Evolutionary conservation across 805 yeast species (phyloP).

Genomic region (Cyberlindnera sargentensis): DNA sequence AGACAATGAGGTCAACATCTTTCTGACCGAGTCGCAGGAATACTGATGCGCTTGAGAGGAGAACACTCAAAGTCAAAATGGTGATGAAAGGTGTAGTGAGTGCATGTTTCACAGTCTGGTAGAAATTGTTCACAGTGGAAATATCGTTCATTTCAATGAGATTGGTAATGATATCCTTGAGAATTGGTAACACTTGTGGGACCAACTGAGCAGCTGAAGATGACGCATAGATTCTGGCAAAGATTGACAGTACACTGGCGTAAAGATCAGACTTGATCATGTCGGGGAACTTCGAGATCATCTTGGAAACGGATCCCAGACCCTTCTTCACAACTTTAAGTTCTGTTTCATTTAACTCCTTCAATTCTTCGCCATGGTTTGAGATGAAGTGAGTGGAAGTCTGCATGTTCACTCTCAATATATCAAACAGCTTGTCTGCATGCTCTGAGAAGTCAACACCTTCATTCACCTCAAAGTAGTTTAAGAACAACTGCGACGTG

Average conservation of each 20-base stretch:
- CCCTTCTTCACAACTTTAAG: constrained; percentile 39
- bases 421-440: constrained; percentile 77
- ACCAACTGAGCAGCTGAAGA: constrained; percentile 33
- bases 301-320: constrained; percentile 47
- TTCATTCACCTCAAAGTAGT: constrained; percentile 30
- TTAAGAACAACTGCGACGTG: constrained; percentile 45
- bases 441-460: constrained; percentile 42
- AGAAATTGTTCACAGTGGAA: constrained; percentile 29
- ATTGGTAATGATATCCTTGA: constrained; percentile 37
- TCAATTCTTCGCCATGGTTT: constrained; percentile 33
- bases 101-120: constrained; percentile 27
- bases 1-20: constrained; percentile 32
- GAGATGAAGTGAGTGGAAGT: constrained; percentile 58
- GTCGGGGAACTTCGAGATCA: constrained; percentile 59
- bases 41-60: constrained; percentile 35
- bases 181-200: constrained; percentile 44
- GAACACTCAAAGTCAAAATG: constrained; percentile 36
- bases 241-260: constrained; percentile 58
- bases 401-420: constrained; percentile 60
- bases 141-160: constrained; percentile 26
- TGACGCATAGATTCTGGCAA: constrained; percentile 26
- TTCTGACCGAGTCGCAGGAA: constrained; percentile 25
- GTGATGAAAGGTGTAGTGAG: constrained; percentile 18
- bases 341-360: constrained; percentile 22
- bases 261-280: constrained; percentile 64